phyloP scores from a whole-genome alignment of 176 grass and related monocot genomes.

The Themeda triandra region DNA sequence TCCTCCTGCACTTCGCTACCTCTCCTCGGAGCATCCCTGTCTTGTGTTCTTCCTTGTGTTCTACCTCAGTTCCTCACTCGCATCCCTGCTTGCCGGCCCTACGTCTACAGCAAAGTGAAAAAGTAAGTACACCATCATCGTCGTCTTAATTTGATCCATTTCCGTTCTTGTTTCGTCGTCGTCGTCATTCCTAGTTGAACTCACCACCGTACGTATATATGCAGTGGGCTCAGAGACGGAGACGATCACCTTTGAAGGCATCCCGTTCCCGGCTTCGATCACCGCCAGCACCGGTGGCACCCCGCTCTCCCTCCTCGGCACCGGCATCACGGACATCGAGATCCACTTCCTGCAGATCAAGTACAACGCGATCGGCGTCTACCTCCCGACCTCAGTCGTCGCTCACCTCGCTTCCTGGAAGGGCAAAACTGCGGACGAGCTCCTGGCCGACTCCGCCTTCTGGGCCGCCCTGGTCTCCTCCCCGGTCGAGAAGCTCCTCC shows the following conservation, averaged over 20 bases:
- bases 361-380: constrained; percentile 77
- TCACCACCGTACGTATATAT: too few relatives aligned
- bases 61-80: too few relatives aligned
- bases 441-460: constrained; percentile 55
- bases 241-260: constrained; percentile 23
- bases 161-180: too few relatives aligned
- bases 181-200: too few relatives aligned
- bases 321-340: constrained; percentile 79
- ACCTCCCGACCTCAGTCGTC: constrained; percentile 25
- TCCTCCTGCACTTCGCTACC: too few relatives aligned
- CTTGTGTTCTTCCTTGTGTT: too few relatives aligned
- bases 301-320: constrained; percentile 21
- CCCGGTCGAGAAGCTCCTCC: constrained; percentile 68
- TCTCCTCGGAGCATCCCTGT: too few relatives aligned
- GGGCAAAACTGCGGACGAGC: constrained; percentile 39
- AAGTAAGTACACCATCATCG: too few relatives aligned
- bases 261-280: constrained; percentile 34
- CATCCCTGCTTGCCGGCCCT: too few relatives aligned
- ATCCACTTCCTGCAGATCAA: constrained; percentile 98
- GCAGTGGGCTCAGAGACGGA: constrained; percentile 22
- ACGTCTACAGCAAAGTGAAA: too few relatives aligned
- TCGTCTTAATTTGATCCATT: too few relatives aligned
- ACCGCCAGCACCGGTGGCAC: not conserved
- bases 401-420: constrained; percentile 44
- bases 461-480: constrained; percentile 55